A percentile compares a stretch with the other conserved stretches of the same genome.
Evolutionary conservation across 768 basidiomycete genomes (phyloP).

Genomic region (Baorangia bicolor): DNA sequence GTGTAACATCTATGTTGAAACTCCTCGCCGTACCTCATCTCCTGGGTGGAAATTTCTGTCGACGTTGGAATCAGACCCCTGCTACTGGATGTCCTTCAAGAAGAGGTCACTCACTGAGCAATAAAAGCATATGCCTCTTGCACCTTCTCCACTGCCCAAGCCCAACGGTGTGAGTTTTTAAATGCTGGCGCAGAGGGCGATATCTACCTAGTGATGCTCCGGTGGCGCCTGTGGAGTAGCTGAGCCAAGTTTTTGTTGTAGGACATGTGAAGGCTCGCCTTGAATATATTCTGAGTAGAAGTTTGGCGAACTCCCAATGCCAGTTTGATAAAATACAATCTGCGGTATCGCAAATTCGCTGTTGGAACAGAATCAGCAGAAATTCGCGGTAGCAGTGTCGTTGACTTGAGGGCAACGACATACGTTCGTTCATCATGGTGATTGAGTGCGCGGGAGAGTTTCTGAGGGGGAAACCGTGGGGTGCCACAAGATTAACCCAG

Average conservation of each 20-base stretch:
- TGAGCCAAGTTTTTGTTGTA: conserved; percentile 7
- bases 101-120: conserved; percentile 56
- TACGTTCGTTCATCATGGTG: conserved; percentile 46
- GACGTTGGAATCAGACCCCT: neutral
- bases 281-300: conserved; percentile 60
- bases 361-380: neutral
- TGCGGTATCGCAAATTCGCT: conserved; percentile 50
- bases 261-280: conserved; percentile 38
- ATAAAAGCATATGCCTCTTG: conserved; percentile 82
- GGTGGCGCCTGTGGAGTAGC: conserved; percentile 48
- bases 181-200: neutral
- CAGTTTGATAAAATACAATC: conserved; percentile 63
- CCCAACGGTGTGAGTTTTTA: neutral
- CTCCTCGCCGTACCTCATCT: conserved; percentile 53
- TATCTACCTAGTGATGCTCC: conserved; percentile 58
- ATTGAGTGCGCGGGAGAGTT: conserved; percentile 52
- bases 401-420: neutral
- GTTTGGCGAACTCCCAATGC: conserved; percentile 57
- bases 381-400: neutral
- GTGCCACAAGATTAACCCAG: neutral
- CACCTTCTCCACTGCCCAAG: conserved; percentile 58
- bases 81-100: neutral
- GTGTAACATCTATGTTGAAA: neutral
- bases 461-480: conserved; percentile 39
- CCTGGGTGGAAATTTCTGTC: conserved; percentile 66